Evolutionary conservation across 2,329 filamentous ascomycete species (phyloP).

Genomic region (Calonectria pseudoturangicola): DNA sequence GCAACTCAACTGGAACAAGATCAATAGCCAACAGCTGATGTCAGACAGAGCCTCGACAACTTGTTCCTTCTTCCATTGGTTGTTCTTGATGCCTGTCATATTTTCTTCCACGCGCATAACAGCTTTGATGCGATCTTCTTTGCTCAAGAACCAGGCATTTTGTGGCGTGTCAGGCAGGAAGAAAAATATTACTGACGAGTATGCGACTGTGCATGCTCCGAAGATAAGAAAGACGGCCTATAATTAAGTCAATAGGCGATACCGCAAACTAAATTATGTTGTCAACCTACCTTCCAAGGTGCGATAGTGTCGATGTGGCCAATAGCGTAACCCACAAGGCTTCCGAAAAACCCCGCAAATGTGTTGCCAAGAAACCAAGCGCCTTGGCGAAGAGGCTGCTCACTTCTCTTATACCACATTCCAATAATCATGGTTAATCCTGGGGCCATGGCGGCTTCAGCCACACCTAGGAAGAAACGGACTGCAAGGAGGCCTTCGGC

Average conservation of each 20-base stretch:
- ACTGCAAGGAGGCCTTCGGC: constrained; percentile 53
- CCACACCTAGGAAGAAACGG: constrained; percentile 59
- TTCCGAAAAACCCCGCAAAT: constrained; percentile 54
- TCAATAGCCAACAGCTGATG: constrained; percentile 52
- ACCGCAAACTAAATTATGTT: background rate
- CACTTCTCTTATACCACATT: constrained; percentile 60
- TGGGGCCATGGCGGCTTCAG: constrained; percentile 57
- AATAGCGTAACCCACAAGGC: constrained; percentile 56
- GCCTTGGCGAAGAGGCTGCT: constrained; percentile 56
- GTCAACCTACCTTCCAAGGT: constrained; percentile 55
- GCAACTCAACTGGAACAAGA: constrained; percentile 50
- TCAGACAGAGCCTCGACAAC: constrained; percentile 28
- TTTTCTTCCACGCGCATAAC: constrained; percentile 58
- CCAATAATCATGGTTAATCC: constrained; percentile 55
- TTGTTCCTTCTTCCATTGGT: constrained; percentile 26
- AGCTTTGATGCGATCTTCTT: constrained; percentile 55
- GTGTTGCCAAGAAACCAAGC: constrained; percentile 60
- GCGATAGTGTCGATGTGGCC: constrained; percentile 52
- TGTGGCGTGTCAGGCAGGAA: constrained; percentile 51
- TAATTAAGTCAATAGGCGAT: background rate
- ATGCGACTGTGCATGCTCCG: constrained; percentile 48
- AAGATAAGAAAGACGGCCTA: constrained; percentile 51
- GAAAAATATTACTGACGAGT: constrained; percentile 45
- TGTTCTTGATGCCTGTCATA: constrained; percentile 59
- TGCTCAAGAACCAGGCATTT: constrained; percentile 54